phyloP scores from a whole-genome alignment of 2,329 filamentous ascomycete species.

The Trichoderma hamatum region DNA sequence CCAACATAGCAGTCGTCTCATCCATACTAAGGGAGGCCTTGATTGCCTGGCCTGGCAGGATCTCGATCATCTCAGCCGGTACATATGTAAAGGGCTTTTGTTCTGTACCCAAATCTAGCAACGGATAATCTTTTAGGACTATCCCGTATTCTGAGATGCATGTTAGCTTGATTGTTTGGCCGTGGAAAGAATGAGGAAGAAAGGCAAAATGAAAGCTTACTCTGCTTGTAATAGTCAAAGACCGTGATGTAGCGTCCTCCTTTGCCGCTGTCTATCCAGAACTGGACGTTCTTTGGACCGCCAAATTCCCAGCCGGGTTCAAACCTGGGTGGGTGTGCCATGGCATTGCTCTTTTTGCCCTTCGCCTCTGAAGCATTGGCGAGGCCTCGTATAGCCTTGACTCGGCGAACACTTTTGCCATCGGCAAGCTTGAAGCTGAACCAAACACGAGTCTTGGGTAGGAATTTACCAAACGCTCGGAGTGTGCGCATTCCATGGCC shows the following conservation, averaged over 20 bases:
- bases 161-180: neutral
- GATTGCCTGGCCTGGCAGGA: slow-evolving; percentile 67
- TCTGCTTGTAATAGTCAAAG: slow-evolving; percentile 48
- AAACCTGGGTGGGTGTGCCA: slow-evolving; percentile 33
- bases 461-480: slow-evolving; percentile 41
- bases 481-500: slow-evolving; percentile 29
- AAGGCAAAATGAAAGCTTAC: slow-evolving; percentile 38
- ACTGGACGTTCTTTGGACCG: slow-evolving; percentile 40
- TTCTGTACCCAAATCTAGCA: slow-evolving; percentile 67
- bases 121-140: slow-evolving; percentile 50
- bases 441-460: slow-evolving; percentile 45
- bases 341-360: slow-evolving; percentile 14
- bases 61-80: slow-evolving; percentile 66
- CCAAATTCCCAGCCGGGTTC: slow-evolving; percentile 34
- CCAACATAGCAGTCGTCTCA: slow-evolving; percentile 71
- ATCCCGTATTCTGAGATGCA: slow-evolving; percentile 41
- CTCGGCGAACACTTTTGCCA: slow-evolving; percentile 37
- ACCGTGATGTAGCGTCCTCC: slow-evolving; percentile 43
- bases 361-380: slow-evolving; percentile 35
- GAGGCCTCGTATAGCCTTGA: slow-evolving; percentile 38
- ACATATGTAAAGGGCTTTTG: slow-evolving; percentile 62
- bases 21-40: slow-evolving; percentile 59
- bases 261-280: slow-evolving; percentile 37
- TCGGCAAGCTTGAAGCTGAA: slow-evolving; percentile 39
- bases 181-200: neutral